A percentile compares a stretch with the other conserved stretches of the same genome.
These are phyloP conservation scores for Neopestalotiopsis sp. DNA, from an alignment of 2,329 filamentous ascomycete species.

Conservation along the genomic window DNA sequence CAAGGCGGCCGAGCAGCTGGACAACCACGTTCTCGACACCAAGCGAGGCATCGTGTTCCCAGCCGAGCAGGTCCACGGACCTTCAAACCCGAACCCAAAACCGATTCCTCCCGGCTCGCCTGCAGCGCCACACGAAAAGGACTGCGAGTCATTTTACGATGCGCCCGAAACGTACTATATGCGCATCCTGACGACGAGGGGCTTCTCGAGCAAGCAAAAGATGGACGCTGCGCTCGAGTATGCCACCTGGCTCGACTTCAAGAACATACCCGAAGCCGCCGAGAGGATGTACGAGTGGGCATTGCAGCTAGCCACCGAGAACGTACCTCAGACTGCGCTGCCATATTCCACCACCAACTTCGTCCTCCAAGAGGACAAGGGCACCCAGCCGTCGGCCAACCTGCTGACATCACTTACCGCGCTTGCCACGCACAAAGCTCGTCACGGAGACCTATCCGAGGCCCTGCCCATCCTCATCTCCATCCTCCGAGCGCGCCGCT, in stretches of 20 bases:
- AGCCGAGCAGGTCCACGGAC: constrained; percentile 76
- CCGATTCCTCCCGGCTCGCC: constrained; percentile 71
- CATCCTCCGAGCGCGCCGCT: constrained; percentile 78
- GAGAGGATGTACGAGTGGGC: constrained; percentile 78
- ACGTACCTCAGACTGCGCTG: constrained; percentile 37
- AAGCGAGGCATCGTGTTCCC: constrained; percentile 72
- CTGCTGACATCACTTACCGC: constrained; percentile 77
- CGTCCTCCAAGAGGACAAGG: constrained; percentile 62
- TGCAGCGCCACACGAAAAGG: constrained; percentile 72
- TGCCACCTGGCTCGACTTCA: constrained; percentile 85
- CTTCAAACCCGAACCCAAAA: constrained; percentile 81
- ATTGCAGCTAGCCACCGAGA: constrained; percentile 72
- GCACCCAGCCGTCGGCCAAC: constrained; percentile 70
- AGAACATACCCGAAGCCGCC: constrained; percentile 68
- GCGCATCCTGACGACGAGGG: constrained; percentile 79
- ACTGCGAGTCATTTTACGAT: constrained; percentile 74
- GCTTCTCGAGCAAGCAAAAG: constrained; percentile 79
- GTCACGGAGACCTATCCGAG: constrained; percentile 65
- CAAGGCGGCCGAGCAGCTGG: constrained; percentile 78
- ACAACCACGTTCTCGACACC: constrained; percentile 77
- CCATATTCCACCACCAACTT: constrained; percentile 68
- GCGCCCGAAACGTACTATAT: constrained; percentile 80
- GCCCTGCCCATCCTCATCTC: constrained; percentile 88
- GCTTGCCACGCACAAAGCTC: constrained; percentile 79
- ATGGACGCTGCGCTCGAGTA: constrained; percentile 84